These are phyloP conservation scores for Talaromyces sp. DNA, from an alignment of 2,329 filamentous ascomycete species.

Conservation along the genomic window DNA sequence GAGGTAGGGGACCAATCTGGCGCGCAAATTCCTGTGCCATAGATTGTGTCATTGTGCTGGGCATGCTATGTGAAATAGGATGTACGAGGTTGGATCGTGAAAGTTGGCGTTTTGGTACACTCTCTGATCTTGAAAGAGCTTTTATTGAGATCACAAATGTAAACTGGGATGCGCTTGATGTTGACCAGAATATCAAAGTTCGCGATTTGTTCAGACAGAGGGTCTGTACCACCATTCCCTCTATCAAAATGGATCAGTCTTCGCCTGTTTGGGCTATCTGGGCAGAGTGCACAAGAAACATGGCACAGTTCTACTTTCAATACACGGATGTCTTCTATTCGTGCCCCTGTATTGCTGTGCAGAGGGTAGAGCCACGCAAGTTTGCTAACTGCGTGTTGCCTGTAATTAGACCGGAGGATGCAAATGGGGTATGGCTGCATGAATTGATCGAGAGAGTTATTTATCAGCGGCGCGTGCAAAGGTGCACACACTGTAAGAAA, in stretches of 20 bases:
- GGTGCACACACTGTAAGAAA: neutral
- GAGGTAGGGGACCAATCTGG: constrained; percentile 37
- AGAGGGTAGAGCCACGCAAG: neutral
- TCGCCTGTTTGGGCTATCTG: constrained; percentile 26
- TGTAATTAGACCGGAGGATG: constrained; percentile 11
- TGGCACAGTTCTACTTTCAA: constrained; percentile 32
- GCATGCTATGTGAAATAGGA: constrained; percentile 40
- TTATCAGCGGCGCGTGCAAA: neutral
- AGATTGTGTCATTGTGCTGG: constrained; percentile 39
- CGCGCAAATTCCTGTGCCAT: constrained; percentile 26
- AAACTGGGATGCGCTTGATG: constrained; percentile 32
- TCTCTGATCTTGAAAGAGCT: constrained; percentile 23
- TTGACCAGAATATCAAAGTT: constrained; percentile 11
- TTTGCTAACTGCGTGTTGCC: constrained; percentile 13
- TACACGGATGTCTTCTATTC: constrained; percentile 12
- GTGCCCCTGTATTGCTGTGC: constrained; percentile 1
- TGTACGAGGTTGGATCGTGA: constrained; percentile 36
- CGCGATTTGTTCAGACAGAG: constrained; percentile 25
- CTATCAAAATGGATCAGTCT: constrained; percentile 11
- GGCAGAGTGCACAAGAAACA: constrained; percentile 25
- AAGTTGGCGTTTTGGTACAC: constrained; percentile 13
- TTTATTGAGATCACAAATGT: constrained; percentile 33
- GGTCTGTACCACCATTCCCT: constrained; percentile 4
- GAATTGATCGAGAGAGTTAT: constrained; percentile 26
- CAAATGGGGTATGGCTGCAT: constrained; percentile 21